Base-by-base conservation (phyloP, 352 stramenopile species). In the Thraustochytrium sp. region DNA sequence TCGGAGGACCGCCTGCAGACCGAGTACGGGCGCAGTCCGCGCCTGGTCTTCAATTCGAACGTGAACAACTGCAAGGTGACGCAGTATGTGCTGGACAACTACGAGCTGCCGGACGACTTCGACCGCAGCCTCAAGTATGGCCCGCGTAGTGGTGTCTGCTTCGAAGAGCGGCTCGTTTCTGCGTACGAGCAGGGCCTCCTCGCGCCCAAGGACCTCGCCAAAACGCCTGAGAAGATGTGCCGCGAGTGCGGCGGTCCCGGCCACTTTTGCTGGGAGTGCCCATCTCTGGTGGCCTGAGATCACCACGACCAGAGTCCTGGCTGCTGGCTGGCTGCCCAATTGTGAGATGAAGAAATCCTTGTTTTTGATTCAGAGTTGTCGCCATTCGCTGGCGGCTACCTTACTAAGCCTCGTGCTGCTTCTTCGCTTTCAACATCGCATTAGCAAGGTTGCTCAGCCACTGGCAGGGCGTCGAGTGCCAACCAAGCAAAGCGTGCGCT, bases 21-120 rank as follows among this genome's bases (percentile, higher is more conserved):
- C 23, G 34, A 80, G 51, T 80, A 65, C 34, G 68, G 68, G 21
- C 48, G 68, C 9, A 80, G 68, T 42, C 68, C 68, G n/a, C 34
- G 68, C 9, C 29, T 29, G 21, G 53, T 80, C n/a, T 80, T 80
- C 68, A 80, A 80, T 42, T 16, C 21, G 8, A 80, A 80, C 38
- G 34, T 51, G n/a, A 61, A 80, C 68, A 61, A 80, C 21, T 80
- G 68, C 49, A 80, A 80, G 51, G 68, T 63, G 18, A 55, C 40
- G 31, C 44, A 80, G n/a, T 80, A 65, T 26, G 68, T 80, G 29
- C 31, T 53, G 23, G 68, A 80, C 31, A 61, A 23, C 18, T 72
- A 65, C 31, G 68, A 37, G 11, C 8, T 80, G 0, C 68, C 68
- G 13, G 34, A 80, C 8, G 44, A 80, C 68, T 80, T 80, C 63